A percentile compares a stretch with the other conserved stretches of the same genome.
These are phyloP conservation scores for Annulohypoxylon bovei DNA, from an alignment of 495 filamentous ascomycete species.

Conservation along the genomic window DNA sequence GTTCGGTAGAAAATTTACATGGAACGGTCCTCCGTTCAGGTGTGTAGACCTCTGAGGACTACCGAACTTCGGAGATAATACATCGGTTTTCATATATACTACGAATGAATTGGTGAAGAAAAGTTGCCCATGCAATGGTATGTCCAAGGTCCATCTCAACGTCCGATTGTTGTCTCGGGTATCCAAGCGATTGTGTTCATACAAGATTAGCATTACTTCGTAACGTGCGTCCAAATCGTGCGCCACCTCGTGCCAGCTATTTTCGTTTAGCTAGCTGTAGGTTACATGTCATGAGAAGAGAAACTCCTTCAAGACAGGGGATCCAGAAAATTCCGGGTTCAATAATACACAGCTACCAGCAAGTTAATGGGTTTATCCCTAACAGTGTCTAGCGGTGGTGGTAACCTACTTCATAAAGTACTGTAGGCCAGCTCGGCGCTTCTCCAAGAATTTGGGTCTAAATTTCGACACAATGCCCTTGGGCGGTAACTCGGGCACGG, in stretches of 20 bases:
- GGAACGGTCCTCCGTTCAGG: conserved; percentile 4
- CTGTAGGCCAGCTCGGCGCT: conserved; percentile 62
- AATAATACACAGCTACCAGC: conserved; percentile 61
- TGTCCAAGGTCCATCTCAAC: not conserved
- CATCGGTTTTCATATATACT: conserved; percentile 11
- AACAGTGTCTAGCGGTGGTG: not conserved
- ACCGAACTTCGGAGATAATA: conserved; percentile 9
- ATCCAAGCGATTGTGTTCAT: conserved; percentile 37
- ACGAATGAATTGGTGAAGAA: conserved; percentile 2
- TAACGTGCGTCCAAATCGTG: conserved; percentile 36
- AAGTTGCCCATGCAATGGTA: not conserved
- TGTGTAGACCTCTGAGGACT: not conserved
- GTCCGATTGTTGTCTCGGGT: conserved; percentile 8
- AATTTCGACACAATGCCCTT: conserved; percentile 66
- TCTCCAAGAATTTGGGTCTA: conserved; percentile 61
- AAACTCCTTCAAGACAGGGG: conserved; percentile 66
- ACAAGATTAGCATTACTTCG: conserved; percentile 50
- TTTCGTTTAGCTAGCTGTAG: not conserved
- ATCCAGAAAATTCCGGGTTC: conserved; percentile 67
- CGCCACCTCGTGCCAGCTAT: not conserved
- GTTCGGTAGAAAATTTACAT: conserved; percentile 3
- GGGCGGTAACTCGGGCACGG: conserved; percentile 64
- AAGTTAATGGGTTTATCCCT: conserved; percentile 20
- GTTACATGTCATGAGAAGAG: conserved; percentile 57
- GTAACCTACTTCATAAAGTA: conserved; percentile 64